Base-by-base conservation (phyloP, 805 yeast genomes). In the Lipomyces lipofer region DNA sequence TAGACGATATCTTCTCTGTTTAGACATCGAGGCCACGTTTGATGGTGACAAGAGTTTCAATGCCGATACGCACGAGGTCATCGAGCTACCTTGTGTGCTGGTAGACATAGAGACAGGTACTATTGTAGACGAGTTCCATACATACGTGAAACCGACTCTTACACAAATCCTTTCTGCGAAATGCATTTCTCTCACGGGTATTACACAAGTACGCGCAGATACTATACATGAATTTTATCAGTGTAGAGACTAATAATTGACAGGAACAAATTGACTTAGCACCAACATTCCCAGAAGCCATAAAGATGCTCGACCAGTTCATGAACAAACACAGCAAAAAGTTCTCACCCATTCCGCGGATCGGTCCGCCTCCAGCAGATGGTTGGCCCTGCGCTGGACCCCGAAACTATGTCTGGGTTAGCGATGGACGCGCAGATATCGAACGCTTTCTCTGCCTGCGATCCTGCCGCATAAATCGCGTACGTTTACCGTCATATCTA, bases 61-160 rank as follows among this genome's bases (percentile, higher is more conserved):
- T 3, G n/a, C 22, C 7, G 52, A 47, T 10, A 29, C 46, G 8
- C 63, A 60, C 45, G 64, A 60, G 32, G 59, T 60, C 19, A 60
- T 60, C 19, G 64, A 60, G 52, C 43, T 60, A 10, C 58, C 60
- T 7, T 25, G 43, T 33, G 36, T 79, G 12, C 76, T 62, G 32
- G 49, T 54, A 17, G 64, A 62, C 33, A n/a, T 58, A 10, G 27
- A 45, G 0, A 17, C 32, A 22, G 50, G 47, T 24, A 24, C 24
- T 19, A 51, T 59, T n/a, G 32, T 58, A 13, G 64, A 62, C 46
- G 57, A 49, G 29, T 60, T 60, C 24, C 63, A 59, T 29, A 49
- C 60, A 10, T 60, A 29, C 35, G 63, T 60, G 32, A 36, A 29
- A 19, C 64, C 64, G 15, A 43, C 45, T 1, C 10, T 17, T 12